These are phyloP conservation scores for Fomitiporia mediterranea DNA, from an alignment of 1,284 basidiomycete genomes.

Conservation along the genomic window DNA sequence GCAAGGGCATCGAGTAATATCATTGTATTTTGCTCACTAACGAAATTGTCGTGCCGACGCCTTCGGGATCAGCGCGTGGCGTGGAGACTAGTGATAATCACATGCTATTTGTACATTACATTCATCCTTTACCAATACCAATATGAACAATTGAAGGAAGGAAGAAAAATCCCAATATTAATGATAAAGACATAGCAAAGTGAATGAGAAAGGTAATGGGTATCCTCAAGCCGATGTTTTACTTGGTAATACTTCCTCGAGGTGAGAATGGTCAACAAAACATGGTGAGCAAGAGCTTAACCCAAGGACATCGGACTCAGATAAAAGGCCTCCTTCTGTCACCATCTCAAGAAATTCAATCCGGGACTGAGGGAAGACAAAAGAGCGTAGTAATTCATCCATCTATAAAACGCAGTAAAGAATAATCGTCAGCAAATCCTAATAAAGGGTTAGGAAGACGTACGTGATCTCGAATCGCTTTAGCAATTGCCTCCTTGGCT, in stretches of 20 bases:
- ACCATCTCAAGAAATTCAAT: conserved; percentile 11
- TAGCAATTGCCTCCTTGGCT: conserved; percentile 32
- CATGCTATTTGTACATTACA: neutral
- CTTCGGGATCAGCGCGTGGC: too few species aligned
- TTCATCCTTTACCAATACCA: too few species aligned
- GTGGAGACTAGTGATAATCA: neutral
- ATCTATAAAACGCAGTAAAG: conserved; percentile 37
- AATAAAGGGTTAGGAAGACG: conserved; percentile 32
- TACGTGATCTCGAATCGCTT: conserved; percentile 53
- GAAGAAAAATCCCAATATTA: neutral
- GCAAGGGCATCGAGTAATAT: neutral
- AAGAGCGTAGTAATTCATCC: conserved; percentile 47
- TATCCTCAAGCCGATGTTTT: neutral
- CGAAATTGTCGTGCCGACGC: too few species aligned
- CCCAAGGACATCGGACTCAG: neutral
- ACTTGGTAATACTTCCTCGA: neutral
- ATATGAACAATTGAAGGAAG: neutral
- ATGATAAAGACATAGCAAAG: neutral
- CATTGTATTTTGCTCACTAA: too few species aligned
- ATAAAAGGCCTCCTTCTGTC: neutral
- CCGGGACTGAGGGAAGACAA: conserved; percentile 34
- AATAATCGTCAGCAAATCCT: neutral
- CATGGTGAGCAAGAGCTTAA: neutral
- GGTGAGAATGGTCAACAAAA: neutral
- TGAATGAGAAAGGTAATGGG: neutral